Evolutionary conservation across 1,139 yeast species (phyloP).

Genomic region (Saccharomyces hybrid): DNA sequence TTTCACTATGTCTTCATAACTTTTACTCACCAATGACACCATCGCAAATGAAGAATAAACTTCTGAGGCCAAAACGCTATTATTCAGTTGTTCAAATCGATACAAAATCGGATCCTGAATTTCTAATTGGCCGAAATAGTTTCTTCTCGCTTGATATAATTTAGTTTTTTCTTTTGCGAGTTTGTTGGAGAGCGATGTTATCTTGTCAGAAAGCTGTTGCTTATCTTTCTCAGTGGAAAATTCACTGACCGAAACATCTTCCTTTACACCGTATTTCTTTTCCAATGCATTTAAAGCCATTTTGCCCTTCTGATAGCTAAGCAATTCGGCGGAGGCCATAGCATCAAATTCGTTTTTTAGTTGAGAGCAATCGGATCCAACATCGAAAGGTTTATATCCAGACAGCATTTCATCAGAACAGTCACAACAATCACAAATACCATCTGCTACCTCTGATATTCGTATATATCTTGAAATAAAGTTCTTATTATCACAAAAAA

Average conservation of each 20-base stretch:
- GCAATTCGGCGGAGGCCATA: constrained; percentile 25
- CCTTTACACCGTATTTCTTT: constrained; percentile 21
- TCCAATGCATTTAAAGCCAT: constrained; percentile 25
- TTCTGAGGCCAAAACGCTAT: constrained; percentile 11
- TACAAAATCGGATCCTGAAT: constrained; percentile 20
- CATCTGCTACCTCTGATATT: constrained; percentile 65
- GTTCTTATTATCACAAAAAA: constrained; percentile 76
- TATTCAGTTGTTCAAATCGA: constrained; percentile 19
- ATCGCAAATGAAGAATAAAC: constrained; percentile 18
- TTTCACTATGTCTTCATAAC: constrained; percentile 21
- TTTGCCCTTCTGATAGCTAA: constrained; percentile 22
- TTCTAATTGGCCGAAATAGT: constrained; percentile 15
- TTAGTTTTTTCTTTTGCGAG: constrained; percentile 12
- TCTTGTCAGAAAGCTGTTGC: constrained; percentile 2
- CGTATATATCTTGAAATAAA: constrained; percentile 50
- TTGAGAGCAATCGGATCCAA: constrained; percentile 47
- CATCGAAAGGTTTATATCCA: constrained; percentile 18
- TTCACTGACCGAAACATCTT: constrained; percentile 3
- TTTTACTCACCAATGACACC: constrained; percentile 17
- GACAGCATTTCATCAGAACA: constrained; percentile 70
- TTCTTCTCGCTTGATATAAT: constrained; percentile 10
- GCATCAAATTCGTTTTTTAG: constrained; percentile 36
- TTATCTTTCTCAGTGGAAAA: constrained; percentile 1
- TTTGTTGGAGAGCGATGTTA: constrained; percentile 7
- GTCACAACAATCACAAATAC: constrained; percentile 96